Conservation (phyloP, 768 basidiomycete genomes). For the Leccinellum albellum region DNA sequence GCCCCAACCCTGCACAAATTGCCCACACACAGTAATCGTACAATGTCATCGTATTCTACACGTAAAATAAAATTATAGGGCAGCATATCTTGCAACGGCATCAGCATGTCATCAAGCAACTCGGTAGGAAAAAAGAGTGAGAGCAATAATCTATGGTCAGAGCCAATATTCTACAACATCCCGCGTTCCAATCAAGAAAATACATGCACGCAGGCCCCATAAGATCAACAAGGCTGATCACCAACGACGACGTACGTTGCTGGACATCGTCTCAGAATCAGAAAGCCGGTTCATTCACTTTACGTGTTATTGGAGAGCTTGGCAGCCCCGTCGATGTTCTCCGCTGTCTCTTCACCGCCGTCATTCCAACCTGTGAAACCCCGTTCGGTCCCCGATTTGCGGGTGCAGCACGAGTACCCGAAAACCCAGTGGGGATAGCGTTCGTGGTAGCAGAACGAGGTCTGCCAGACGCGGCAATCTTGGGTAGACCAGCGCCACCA, state of each 20-base stretch:
- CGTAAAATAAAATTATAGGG: constrained; percentile 30
- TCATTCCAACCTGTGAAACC: constrained; percentile 14
- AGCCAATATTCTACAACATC: constrained; percentile 29
- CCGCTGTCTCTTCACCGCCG: constrained; percentile 75
- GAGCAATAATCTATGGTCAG: constrained; percentile 32
- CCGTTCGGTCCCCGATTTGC: constrained; percentile 25
- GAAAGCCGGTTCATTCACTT: constrained; percentile 21
- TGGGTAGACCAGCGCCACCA: constrained; percentile 55
- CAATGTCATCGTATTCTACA: constrained; percentile 28
- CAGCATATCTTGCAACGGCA: constrained; percentile 23
- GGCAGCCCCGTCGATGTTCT: constrained; percentile 64
- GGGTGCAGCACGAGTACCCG: constrained; percentile 39
- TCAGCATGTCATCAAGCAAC: constrained; percentile 20
- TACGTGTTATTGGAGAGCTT: constrained; percentile 33
- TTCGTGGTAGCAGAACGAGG: constrained; percentile 70
- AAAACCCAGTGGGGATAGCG: constrained; percentile 46
- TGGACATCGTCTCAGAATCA: constrained; percentile 8
- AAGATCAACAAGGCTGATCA: constrained; percentile 4
- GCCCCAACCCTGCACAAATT: constrained; percentile 20
- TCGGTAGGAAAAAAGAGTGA: constrained; percentile 3
- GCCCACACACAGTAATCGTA: constrained; percentile 24
- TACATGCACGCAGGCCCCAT: constrained; percentile 26
- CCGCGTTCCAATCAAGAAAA: constrained; percentile 33
- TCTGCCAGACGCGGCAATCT: constrained; percentile 70
- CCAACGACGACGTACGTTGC: constrained; percentile 12